These are phyloP conservation scores for Pelargonium exstipulatum DNA, from an alignment of 441 rosid species.

Conservation along the genomic window DNA sequence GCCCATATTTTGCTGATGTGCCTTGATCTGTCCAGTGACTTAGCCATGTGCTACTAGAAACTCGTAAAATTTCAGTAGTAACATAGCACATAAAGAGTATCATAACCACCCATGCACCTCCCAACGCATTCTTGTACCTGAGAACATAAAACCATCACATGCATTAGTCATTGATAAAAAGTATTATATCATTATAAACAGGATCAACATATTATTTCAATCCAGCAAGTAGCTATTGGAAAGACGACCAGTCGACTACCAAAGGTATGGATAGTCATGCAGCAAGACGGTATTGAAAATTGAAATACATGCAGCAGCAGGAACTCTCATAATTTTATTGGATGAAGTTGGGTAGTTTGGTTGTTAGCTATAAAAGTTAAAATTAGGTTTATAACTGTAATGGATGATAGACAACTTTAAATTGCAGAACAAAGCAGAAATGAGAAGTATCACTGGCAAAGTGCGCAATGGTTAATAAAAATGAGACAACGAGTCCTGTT, in stretches of 20 bases:
- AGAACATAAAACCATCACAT: conserved; percentile 17
- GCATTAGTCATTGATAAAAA: not conserved
- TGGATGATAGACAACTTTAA: not conserved
- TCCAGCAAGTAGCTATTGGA: not conserved
- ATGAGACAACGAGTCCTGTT: not conserved
- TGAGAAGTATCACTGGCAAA: not conserved
- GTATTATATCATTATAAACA: not conserved
- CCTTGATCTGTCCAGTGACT: conserved; percentile 94
- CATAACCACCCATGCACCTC: conserved; percentile 92
- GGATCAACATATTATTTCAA: not conserved
- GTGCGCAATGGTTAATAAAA: not conserved
- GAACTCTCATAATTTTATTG: not conserved
- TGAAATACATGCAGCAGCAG: not conserved
- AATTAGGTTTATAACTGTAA: not conserved
- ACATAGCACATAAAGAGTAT: conserved; percentile 74
- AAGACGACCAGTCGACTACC: not conserved
- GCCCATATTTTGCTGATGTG: conserved; percentile 46
- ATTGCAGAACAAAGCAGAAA: not conserved
- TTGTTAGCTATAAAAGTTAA: not conserved
- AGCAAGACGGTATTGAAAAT: not conserved
- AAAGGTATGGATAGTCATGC: not conserved
- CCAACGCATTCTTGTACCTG: conserved; percentile 95
- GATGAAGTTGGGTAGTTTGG: not conserved
- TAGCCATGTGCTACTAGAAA: conserved; percentile 96
- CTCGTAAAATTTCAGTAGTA: conserved; percentile 69